Conservation (phyloP, 768 basidiomycete genomes). For the Thelephora ganbajun region DNA sequence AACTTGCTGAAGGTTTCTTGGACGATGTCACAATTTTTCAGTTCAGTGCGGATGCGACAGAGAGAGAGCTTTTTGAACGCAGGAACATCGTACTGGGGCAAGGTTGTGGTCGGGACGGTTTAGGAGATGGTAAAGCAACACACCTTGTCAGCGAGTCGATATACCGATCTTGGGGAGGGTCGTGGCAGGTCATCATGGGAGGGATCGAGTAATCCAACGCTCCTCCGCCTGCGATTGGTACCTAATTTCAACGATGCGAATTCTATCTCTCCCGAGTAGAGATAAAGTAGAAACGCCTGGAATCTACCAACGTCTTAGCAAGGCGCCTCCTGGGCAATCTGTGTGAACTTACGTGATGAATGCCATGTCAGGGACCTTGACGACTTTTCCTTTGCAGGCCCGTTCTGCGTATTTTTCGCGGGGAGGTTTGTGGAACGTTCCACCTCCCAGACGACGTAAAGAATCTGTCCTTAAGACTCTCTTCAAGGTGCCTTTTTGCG, state of each 20-base stretch:
- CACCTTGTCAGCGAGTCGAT: slow-evolving; percentile 4
- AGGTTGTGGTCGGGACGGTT: too few relatives aligned
- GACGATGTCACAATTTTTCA: background rate
- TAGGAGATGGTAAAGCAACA: too few relatives aligned
- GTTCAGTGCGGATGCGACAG: background rate
- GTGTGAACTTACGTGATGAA: too few relatives aligned
- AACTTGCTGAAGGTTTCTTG: background rate
- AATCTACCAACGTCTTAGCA: background rate
- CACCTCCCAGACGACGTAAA: too few relatives aligned
- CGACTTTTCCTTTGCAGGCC: background rate
- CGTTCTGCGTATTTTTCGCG: too few relatives aligned
- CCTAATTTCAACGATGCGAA: slow-evolving; percentile 1
- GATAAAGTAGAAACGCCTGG: slow-evolving; percentile 4
- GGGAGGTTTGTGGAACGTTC: too few relatives aligned
- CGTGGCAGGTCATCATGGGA: background rate
- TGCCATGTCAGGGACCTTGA: too few relatives aligned
- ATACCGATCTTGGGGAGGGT: slow-evolving; percentile 4
- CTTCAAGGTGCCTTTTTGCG: too few relatives aligned
- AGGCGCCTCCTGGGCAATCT: too few relatives aligned
- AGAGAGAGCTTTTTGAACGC: background rate
- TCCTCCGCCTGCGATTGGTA: background rate
- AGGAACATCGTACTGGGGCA: background rate
- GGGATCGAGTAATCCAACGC: background rate
- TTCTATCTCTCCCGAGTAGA: slow-evolving; percentile 2
- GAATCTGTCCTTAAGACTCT: too few relatives aligned